Percentiles rank a stretch among this genome's conserved stretches.
These are phyloP conservation scores for Exophiala bonariae DNA, from an alignment of 2,329 filamentous ascomycete genomes.

Conservation along the genomic window DNA sequence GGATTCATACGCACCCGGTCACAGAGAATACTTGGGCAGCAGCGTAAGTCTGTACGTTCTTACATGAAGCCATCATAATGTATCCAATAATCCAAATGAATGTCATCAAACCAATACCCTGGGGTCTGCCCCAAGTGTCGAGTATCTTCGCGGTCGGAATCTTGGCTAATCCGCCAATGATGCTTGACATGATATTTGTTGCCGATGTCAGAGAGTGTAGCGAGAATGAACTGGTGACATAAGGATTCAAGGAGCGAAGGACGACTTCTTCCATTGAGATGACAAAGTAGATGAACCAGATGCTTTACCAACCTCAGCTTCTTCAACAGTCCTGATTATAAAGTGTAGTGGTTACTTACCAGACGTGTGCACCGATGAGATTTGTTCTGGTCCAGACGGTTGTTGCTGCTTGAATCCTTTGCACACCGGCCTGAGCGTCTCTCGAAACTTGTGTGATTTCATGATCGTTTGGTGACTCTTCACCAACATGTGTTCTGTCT, in stretches of 20 bases:
- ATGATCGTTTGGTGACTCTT: neutral
- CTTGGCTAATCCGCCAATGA: constrained; percentile 57
- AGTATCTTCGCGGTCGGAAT: constrained; percentile 62
- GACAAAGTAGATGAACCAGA: constrained; percentile 41
- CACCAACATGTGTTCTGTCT: too few species aligned
- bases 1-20: constrained; percentile 47
- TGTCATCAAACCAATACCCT: constrained; percentile 52
- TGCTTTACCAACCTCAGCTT: too few species aligned
- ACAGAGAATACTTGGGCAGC: constrained; percentile 58
- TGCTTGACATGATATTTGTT: constrained; percentile 52
- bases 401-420: constrained; percentile 43
- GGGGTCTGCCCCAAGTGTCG: constrained; percentile 61
- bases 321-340: too few species aligned
- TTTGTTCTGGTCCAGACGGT: constrained; percentile 38
- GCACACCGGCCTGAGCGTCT: constrained; percentile 34
- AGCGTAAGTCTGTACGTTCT: constrained; percentile 59
- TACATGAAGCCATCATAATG: constrained; percentile 61
- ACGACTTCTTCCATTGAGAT: constrained; percentile 36
- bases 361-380: constrained; percentile 34
- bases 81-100: constrained; percentile 45
- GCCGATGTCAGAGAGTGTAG: constrained; percentile 54
- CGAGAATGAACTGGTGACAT: constrained; percentile 52
- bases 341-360: constrained; percentile 30
- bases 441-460: neutral
- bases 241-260: constrained; percentile 43